Evolutionary conservation across 2,329 filamentous ascomycete genomes (phyloP).

Genomic region (Chalaropsis ovoidea): DNA sequence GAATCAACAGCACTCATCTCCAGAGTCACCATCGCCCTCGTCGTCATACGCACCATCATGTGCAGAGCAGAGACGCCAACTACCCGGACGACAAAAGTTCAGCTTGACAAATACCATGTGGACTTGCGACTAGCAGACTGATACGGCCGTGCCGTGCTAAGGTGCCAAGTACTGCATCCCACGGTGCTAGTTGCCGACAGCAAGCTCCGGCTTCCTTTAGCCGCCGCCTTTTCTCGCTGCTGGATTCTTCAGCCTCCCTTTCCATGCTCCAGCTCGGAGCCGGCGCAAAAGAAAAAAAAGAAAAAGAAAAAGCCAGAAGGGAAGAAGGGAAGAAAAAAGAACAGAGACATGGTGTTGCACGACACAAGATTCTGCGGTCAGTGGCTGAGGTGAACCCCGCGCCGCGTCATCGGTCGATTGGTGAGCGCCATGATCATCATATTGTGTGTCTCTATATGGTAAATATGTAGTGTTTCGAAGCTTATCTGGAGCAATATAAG

Average conservation of each 20-base stretch:
- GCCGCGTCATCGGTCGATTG: neutral
- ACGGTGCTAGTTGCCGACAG: neutral
- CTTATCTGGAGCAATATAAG: slow-evolving; percentile 4
- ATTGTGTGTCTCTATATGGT: neutral
- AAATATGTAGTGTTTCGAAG: neutral
- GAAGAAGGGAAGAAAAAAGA: neutral
- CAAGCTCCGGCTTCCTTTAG: neutral
- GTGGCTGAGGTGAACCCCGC: neutral
- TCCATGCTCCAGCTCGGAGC: neutral
- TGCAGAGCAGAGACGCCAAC: no score
- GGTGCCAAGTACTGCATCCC: neutral
- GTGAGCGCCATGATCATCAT: neutral
- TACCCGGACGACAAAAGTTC: no score
- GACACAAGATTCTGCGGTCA: neutral
- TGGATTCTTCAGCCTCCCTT: neutral
- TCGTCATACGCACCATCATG: no score
- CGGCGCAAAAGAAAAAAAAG: neutral
- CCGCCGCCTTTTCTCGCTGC: neutral
- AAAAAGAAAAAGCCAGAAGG: neutral
- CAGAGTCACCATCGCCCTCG: no score
- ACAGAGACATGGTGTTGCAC: neutral
- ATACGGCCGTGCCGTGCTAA: no score
- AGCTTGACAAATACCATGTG: no score
- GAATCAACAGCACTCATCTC: no score
- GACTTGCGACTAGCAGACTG: no score